Percentiles rank a stretch among this genome's conserved stretches.
These are phyloP conservation scores for Gracilaria domingensis DNA, from an alignment of 23 red algal genomes.

Conservation along the genomic window DNA sequence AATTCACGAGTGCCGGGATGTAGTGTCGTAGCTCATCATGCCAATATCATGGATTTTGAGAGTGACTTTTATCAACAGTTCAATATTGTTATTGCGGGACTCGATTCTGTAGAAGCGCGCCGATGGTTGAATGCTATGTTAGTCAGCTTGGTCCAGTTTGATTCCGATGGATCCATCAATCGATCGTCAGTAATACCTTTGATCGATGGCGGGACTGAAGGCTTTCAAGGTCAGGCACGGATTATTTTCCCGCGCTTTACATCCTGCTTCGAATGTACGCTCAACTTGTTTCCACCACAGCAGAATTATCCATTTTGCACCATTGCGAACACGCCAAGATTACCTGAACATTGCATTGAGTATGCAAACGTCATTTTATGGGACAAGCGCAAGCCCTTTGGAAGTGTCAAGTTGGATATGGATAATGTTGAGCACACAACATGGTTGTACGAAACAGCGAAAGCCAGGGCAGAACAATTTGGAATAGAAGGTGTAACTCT, in stretches of 20 bases:
- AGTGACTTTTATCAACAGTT: conserved; percentile 88
- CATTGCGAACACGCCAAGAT: conserved; percentile 89
- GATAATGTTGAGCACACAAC: conserved; percentile 89
- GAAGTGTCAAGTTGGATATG: conserved; percentile 74
- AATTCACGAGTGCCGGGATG: conserved; percentile 67
- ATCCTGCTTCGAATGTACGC: conserved; percentile 95
- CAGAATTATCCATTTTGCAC: conserved; percentile 89
- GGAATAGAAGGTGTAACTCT: conserved; percentile 88
- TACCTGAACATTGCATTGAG: conserved; percentile 97
- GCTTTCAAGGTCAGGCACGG: conserved; percentile 90
- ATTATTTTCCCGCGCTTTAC: conserved; percentile 84
- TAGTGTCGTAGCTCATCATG: conserved; percentile 70
- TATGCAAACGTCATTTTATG: conserved; percentile 90
- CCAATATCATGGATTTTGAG: conserved; percentile 73
- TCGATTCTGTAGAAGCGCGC: conserved; percentile 95
- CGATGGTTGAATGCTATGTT: conserved; percentile 95
- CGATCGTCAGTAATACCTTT: conserved; percentile 78
- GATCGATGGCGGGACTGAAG: conserved; percentile 97
- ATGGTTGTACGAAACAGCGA: conserved; percentile 83
- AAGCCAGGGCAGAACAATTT: conserved; percentile 84
- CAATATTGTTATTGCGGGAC: conserved; percentile 88
- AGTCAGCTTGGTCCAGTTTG: conserved; percentile 67
- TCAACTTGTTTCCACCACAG: conserved; percentile 78
- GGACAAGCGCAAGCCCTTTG: conserved; percentile 78
- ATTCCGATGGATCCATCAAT: conserved; percentile 55